Conservation (phyloP, 169 alveolate species). For the Plasmodium inui region DNA sequence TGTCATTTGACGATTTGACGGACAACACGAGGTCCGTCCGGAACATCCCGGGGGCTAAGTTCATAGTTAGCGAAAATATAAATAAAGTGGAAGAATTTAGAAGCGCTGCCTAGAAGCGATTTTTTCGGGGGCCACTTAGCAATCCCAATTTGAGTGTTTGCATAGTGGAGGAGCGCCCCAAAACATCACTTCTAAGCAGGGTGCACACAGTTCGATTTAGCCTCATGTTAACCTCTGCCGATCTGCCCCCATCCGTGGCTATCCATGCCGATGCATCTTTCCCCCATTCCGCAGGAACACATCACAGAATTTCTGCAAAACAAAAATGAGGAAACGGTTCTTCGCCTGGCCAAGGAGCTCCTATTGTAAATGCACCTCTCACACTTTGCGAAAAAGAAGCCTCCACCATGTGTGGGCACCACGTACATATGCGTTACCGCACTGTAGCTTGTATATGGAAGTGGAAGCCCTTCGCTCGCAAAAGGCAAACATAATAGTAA, state of each 20-base stretch:
- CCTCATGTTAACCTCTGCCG: background rate
- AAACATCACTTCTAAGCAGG: too few species aligned
- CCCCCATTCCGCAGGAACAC: slow-evolving; percentile 50
- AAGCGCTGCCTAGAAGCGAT: background rate
- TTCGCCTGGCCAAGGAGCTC: slow-evolving; percentile 70
- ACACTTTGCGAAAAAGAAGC: background rate
- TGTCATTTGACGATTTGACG: slow-evolving; percentile 76
- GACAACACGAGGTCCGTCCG: slow-evolving; percentile 72
- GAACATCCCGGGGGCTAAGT: slow-evolving; percentile 76
- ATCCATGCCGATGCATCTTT: background rate
- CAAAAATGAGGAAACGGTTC: slow-evolving; percentile 72
- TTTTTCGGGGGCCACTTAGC: background rate
- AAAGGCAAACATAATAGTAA: background rate
- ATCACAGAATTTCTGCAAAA: slow-evolving; percentile 73
- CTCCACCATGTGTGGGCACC: background rate
- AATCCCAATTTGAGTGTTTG: background rate
- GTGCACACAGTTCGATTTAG: background rate
- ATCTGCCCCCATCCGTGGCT: background rate
- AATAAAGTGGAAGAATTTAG: slow-evolving; percentile 19
- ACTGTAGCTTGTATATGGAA: background rate
- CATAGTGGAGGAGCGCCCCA: background rate
- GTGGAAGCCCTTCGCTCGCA: background rate
- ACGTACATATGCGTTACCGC: background rate
- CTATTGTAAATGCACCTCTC: slow-evolving; percentile 30
- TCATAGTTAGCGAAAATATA: slow-evolving; percentile 55